Conservation (phyloP, 805 yeast genomes). For the Cyberlindnera xishuangbannaensis region DNA sequence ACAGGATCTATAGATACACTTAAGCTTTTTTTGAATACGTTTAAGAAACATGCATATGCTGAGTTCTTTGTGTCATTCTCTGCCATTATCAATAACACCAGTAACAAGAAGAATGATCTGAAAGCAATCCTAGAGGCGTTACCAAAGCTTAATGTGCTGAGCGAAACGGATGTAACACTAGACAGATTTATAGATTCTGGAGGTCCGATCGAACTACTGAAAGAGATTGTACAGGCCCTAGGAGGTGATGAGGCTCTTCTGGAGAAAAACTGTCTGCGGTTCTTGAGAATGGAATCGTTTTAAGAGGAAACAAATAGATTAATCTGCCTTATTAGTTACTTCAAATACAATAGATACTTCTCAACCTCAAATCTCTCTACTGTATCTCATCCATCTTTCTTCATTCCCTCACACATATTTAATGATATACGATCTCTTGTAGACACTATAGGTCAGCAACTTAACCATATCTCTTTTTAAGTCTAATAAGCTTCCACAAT, state of each 20-base stretch:
- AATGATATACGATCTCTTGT: too few relatives aligned
- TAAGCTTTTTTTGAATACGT: conserved; percentile 33
- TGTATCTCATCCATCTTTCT: too few relatives aligned
- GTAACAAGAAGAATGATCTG: conserved; percentile 6
- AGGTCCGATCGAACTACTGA: conserved; percentile 3
- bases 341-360: too few relatives aligned
- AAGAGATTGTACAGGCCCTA: conserved; percentile 2
- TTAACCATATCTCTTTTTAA: too few relatives aligned
- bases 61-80: conserved; percentile 13
- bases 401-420: too few relatives aligned
- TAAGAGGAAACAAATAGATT: too few relatives aligned
- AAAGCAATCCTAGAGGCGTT: neutral
- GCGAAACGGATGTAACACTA: conserved; percentile 23
- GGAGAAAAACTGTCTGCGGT: conserved; percentile 2
- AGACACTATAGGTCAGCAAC: too few relatives aligned
- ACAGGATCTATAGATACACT: conserved; percentile 77
- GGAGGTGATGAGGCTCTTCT: conserved; percentile 1
- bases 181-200: conserved; percentile 5
- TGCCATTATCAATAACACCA: conserved; percentile 9
- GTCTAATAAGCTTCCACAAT: too few relatives aligned
- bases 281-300: conserved; percentile 6
- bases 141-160: conserved; percentile 9
- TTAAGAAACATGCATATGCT: conserved; percentile 8
- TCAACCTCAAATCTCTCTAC: too few relatives aligned
- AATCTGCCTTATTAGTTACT: too few relatives aligned